Evolutionary conservation across 1,284 basidiomycete species (phyloP).

Genomic region (Vanrija sp.): DNA sequence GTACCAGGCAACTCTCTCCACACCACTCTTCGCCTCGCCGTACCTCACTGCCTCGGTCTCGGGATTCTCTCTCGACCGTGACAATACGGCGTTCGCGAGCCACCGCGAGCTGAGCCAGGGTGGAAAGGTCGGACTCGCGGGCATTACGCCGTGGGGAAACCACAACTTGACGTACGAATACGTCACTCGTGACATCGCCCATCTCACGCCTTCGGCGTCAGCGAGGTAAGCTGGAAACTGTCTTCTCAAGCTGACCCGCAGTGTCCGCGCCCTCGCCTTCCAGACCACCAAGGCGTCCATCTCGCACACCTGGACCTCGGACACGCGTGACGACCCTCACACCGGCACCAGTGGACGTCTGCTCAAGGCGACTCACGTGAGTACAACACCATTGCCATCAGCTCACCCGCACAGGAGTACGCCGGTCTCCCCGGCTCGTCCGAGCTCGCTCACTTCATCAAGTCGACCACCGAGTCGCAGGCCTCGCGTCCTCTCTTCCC

Average conservation of each 20-base stretch:
- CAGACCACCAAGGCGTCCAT: constrained; percentile 77
- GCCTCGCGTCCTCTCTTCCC: constrained; percentile 58
- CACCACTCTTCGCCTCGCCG: constrained; percentile 46
- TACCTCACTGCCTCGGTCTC: constrained; percentile 39
- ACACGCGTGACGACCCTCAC: constrained; percentile 72
- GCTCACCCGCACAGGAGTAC: constrained; percentile 54
- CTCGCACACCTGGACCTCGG: constrained; percentile 69
- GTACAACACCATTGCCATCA: background rate
- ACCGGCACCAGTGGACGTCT: constrained; percentile 64
- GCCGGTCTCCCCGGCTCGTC: constrained; percentile 72
- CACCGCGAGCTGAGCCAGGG: constrained; percentile 50
- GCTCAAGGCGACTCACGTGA: constrained; percentile 58
- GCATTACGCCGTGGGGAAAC: constrained; percentile 53
- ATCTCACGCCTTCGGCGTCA: constrained; percentile 69
- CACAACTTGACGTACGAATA: constrained; percentile 81
- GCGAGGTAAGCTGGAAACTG: constrained; percentile 58
- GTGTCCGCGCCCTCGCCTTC: constrained; percentile 76
- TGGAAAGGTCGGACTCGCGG: constrained; percentile 42
- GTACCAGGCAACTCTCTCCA: constrained; percentile 53
- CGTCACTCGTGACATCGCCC: constrained; percentile 67
- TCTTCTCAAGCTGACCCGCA: constrained; percentile 39
- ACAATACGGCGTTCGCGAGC: constrained; percentile 51
- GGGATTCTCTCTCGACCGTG: constrained; percentile 51
- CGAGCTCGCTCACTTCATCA: constrained; percentile 61
- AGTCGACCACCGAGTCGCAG: constrained; percentile 62